Percentiles rank a stretch among this genome's conserved stretches.
phyloP scores from a whole-genome alignment of 2,329 filamentous ascomycete genomes.

The Metarhizium anisopliae region DNA sequence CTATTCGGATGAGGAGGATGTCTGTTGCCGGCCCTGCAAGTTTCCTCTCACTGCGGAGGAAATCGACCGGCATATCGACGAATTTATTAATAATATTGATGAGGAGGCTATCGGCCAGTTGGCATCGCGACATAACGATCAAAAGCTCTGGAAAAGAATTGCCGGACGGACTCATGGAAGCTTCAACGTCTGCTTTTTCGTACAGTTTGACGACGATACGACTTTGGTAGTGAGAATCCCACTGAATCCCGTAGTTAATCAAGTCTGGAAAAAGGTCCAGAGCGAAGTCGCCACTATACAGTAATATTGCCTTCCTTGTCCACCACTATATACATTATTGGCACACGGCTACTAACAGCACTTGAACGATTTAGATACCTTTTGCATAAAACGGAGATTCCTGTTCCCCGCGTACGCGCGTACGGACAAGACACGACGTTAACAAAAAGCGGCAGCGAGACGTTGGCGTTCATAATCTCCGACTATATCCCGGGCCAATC shows the following conservation, averaged over 20 bases:
- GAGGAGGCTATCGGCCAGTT: constrained; percentile 11
- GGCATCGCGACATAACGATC: constrained; percentile 12
- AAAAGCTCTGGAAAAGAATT: constrained; percentile 8
- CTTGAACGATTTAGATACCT: constrained; percentile 9
- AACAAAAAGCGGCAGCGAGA: neutral
- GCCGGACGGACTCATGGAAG: constrained; percentile 10
- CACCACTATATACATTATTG: neutral
- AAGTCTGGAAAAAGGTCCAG: neutral
- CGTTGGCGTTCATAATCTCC: neutral
- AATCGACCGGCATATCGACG: neutral
- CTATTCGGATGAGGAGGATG: neutral
- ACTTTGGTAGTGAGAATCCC: neutral
- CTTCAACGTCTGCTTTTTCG: constrained; percentile 15
- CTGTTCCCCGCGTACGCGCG: constrained; percentile 11
- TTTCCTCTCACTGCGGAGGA: neutral
- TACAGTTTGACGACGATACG: constrained; percentile 6
- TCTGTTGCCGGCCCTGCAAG: neutral
- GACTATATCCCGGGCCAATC: constrained; percentile 1
- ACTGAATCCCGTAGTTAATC: neutral
- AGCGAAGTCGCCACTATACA: neutral
- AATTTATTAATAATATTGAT: constrained; percentile 14
- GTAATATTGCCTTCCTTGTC: neutral
- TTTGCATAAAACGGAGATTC: constrained; percentile 11
- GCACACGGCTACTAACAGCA: neutral
- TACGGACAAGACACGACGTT: constrained; percentile 10